phyloP scores from a whole-genome alignment of 2,329 filamentous ascomycete species.

The Aureobasidium sp. region DNA sequence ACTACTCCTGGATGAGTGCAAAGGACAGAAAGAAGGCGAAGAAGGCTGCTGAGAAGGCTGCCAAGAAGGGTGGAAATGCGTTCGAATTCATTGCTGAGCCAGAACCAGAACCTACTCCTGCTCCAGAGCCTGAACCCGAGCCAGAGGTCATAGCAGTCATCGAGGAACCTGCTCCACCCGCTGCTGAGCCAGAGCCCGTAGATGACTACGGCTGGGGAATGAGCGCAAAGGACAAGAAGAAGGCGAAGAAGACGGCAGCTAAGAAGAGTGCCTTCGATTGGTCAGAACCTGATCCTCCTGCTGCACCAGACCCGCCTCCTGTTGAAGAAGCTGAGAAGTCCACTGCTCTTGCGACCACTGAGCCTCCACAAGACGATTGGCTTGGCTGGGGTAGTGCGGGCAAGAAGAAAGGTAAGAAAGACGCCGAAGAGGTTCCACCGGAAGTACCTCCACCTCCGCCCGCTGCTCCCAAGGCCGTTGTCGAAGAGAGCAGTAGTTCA shows the following conservation, averaged over 20 bases:
- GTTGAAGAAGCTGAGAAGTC: constrained; percentile 22
- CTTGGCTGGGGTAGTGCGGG: constrained; percentile 21
- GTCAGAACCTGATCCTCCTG: constrained; percentile 15
- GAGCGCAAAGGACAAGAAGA: constrained; percentile 19
- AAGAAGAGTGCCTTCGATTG: constrained; percentile 19
- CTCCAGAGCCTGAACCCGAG: constrained; percentile 22
- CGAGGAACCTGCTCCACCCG: background rate
- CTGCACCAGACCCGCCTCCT: constrained; percentile 17
- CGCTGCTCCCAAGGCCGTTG: constrained; percentile 12
- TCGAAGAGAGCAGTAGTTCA: constrained; percentile 34
- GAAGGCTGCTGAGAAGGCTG: constrained; percentile 33
- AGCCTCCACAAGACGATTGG: constrained; percentile 19
- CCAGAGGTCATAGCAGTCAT: constrained; percentile 17
- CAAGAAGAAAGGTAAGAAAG: constrained; percentile 24
- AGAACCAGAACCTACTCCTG: constrained; percentile 19
- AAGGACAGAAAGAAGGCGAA: constrained; percentile 38
- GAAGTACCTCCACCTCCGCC: constrained; percentile 18
- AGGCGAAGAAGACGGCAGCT: constrained; percentile 32
- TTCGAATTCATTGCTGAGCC: constrained; percentile 18
- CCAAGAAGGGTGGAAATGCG: constrained; percentile 29
- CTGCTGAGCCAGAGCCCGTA: background rate
- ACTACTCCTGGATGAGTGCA: constrained; percentile 26
- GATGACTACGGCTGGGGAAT: constrained; percentile 17
- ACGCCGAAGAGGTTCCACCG: constrained; percentile 16
- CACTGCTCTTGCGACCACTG: constrained; percentile 16